Evolutionary conservation across 352 stramenopile species (phyloP), one percentile per base, ranked within the genome.

Genomic region (Phytophthora uliginosa): DNA sequence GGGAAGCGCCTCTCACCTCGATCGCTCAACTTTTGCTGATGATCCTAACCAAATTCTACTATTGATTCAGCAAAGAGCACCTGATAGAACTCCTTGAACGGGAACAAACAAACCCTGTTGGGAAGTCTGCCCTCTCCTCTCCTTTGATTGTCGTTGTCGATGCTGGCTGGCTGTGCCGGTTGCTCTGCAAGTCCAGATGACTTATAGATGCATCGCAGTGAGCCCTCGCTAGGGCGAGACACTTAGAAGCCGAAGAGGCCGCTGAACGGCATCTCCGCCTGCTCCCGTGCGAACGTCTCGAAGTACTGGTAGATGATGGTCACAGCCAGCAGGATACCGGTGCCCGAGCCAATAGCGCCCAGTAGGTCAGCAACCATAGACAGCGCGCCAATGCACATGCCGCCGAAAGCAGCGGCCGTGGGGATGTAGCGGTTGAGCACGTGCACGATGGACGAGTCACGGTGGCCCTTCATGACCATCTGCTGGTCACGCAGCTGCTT

Each of bases 301-400:
- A 99, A 99, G 85, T 99, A 99, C 83, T 99, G 94, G 90, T 99
- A 99, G 84, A 99, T 99, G 88, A 99, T 99, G 28, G 98, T 99
- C 59, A 99, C 98, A 58, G 95, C 96, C 65, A 99, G 83, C 71
- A 99, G 83, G 81, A 99, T 99, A 86, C 98, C 98, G 9, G 98
- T 99, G 78, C 98, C 98, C 53, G 97, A 99, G 68, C 98, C 98
- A 79, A 99, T 99, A 38, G 98, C 98, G 55, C 98, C 98, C 59
- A 99, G 88, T 69, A 99, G 95, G 80, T 99, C 98, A 26, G 98
- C 98, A 65, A 99, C 93, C 82, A 99, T 98, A 26, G 98, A 99
- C 6, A 99, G 90, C 10, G 97, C 97, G 68, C 98, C 98, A 86
- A 99, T 99, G 88, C 97, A 99, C 97, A 99, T 99, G 78, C 98